Percentiles rank a stretch among this genome's conserved stretches.
Evolutionary conservation across 2,329 filamentous ascomycete species (phyloP).

Genomic region (Pestalotiopsis fici): DNA sequence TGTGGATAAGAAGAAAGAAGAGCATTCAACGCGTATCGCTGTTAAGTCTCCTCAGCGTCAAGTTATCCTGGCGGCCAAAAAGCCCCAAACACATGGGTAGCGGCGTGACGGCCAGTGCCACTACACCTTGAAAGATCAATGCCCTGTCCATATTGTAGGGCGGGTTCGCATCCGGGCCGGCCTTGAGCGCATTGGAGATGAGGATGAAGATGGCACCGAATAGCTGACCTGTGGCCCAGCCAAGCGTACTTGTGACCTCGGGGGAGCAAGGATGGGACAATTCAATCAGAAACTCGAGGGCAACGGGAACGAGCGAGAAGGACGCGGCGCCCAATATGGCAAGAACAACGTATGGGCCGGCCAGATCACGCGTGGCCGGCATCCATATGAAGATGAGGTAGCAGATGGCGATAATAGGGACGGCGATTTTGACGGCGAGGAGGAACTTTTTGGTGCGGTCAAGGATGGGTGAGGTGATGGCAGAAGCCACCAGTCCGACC

Average conservation of each 20-base stretch:
- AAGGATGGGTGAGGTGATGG: slow-evolving; percentile 77
- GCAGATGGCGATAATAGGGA: slow-evolving; percentile 71
- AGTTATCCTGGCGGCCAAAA: slow-evolving; percentile 61
- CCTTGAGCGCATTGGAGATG: slow-evolving; percentile 74
- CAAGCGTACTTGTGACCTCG: slow-evolving; percentile 79
- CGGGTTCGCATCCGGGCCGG: slow-evolving; percentile 51
- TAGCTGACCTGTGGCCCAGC: slow-evolving; percentile 86
- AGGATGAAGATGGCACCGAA: slow-evolving; percentile 85
- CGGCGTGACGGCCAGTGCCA: slow-evolving; percentile 66
- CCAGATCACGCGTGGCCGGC: slow-evolving; percentile 55
- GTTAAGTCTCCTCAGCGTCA: slow-evolving; percentile 50
- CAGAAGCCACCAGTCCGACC: slow-evolving; percentile 77
- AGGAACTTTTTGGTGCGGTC: slow-evolving; percentile 85
- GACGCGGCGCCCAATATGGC: slow-evolving; percentile 76
- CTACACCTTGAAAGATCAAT: slow-evolving; percentile 76
- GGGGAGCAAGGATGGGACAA: slow-evolving; percentile 85
- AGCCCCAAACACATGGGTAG: slow-evolving; percentile 69
- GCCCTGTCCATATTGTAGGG: slow-evolving; percentile 73
- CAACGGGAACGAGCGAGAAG: slow-evolving; percentile 81
- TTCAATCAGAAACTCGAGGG: slow-evolving; percentile 84
- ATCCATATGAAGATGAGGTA: slow-evolving; percentile 86
- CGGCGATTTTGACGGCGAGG: slow-evolving; percentile 68
- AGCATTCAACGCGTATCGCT: slow-evolving; percentile 37
- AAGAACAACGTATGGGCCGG: slow-evolving; percentile 74
- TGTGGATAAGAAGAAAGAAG: neutral